These are phyloP conservation scores for Penicillium steckii DNA, from an alignment of 495 filamentous ascomycete genomes.

Conservation along the genomic window DNA sequence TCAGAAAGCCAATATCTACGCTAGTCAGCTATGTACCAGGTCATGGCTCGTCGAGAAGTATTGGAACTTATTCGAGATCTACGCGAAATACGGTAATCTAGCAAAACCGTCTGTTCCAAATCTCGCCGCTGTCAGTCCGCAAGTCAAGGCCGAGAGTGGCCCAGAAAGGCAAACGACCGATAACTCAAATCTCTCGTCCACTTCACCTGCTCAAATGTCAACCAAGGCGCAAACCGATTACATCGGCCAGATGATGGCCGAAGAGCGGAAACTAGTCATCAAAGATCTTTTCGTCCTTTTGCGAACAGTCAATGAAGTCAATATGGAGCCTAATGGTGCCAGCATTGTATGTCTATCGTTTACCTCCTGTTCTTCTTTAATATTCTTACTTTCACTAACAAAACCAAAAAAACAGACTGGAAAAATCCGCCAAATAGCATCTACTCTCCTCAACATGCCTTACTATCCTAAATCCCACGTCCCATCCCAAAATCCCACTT, in stretches of 20 bases:
- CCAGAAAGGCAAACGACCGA: not conserved
- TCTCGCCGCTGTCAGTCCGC: constrained; percentile 10
- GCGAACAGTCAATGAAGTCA: constrained; percentile 68
- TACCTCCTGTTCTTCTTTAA: not conserved
- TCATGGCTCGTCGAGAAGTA: constrained; percentile 84
- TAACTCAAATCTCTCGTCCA: not conserved
- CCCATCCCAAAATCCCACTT: constrained; percentile 9
- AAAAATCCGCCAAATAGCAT: constrained; percentile 75
- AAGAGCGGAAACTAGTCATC: constrained; percentile 73
- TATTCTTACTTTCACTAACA: constrained; percentile 2
- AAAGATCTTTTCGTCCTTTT: constrained; percentile 70
- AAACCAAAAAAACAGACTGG: too few species aligned
- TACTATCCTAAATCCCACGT: constrained; percentile 25
- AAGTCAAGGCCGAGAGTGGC: constrained; percentile 19
- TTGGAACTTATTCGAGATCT: constrained; percentile 61
- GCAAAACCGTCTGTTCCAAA: constrained; percentile 18
- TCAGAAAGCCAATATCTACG: constrained; percentile 80
- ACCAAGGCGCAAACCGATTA: constrained; percentile 41
- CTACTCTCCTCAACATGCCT: constrained; percentile 65
- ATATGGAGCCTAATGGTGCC: constrained; percentile 78
- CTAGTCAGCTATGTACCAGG: constrained; percentile 69
- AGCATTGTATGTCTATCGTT: constrained; percentile 54
- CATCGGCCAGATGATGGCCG: constrained; percentile 55
- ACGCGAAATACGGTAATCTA: constrained; percentile 31
- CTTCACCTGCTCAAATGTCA: constrained; percentile 9